Evolutionary conservation across 768 basidiomycete genomes (phyloP), one percentile per base, ranked within the genome.

Genomic region (Pleurotus cornucopiae): DNA sequence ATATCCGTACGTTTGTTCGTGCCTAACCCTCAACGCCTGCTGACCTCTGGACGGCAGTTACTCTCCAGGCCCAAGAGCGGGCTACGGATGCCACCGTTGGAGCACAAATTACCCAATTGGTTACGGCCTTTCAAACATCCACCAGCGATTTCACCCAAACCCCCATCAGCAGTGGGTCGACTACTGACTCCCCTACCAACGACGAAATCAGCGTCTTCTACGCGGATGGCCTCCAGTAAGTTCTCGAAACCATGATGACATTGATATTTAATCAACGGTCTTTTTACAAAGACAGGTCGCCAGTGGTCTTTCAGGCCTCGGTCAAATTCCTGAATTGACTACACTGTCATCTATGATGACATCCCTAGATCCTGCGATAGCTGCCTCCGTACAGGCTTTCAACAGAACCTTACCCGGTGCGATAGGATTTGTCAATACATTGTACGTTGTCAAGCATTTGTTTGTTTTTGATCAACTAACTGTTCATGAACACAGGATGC

Each of bases 201-300:
- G 67, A 72, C 58, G 69, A 72, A 11, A 63, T 73, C 49, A 69
- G 70, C 51, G 64, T 69, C 56, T 61, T 60, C 47, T 64, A 63
- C 52, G 60, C 64, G 30, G 71, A 72, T 57, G 60, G 60, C 20
- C 52, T 70, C 38, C 67, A 67, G 72, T 73, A 58, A 54, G 69
- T 57, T 13, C 18, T 51, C 2, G n/a, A 20, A 44, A 12, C 16
- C 40, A 26, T 23, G 16, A 6, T 21, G 4, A 14, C 7, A 2
- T 30, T 25, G 12, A 40, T 30, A 23, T 13, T 23, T 14, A 34
- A 9, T 21, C 20, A 34, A 43, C 54, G 44, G 25, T n/a, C 39
- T 18, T 51, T 23, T 21, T 30, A 16, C 40, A 9, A 34, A 73
- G 72, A 51, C 48, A 64, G 3, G 26, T 67, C n/a, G 49, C 71